Evolutionary conservation across 768 basidiomycete species (phyloP), one percentile per base, ranked within the genome.

Genomic region (Leccinum incarnatum): DNA sequence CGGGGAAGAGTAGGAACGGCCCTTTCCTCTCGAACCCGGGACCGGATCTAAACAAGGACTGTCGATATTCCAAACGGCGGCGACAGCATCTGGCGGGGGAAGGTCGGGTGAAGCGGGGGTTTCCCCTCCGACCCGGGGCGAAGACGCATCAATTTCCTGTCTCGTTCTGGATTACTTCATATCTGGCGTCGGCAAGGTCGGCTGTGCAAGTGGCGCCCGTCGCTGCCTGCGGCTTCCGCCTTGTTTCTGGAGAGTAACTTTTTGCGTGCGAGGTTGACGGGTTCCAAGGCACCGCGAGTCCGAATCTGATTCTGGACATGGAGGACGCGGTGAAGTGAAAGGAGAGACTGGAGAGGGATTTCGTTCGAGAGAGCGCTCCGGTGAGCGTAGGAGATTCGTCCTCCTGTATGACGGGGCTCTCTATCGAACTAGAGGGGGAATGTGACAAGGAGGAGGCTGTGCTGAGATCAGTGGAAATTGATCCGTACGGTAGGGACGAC

Each of bases 271-370:
- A 87, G 74, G 62, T 77, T 83, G 64, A 78, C 76, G 3, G 82
- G 76, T 6, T 69, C 58, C 63, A 79, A 8, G 64, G 78, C 40
- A 76, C 70, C n/a, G 73, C 72, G 49, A 83, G 70, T 65, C 80
- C 82, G 49, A 72, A 67, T 66, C 80, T 84, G 45, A 81, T 71
- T 62, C 76, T 78, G 21, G 80, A 72, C 70, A 82, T 75, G 45
- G 83, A 81, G 21, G 75, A 75, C 23, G 79, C 75, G 32, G 78
- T 75, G 51, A 79, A 79, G 48, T 71, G 76, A 36, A 72, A 66
- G 57, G 84, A 81, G 45, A 85, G 63, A 69, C 74, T 81, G 54
- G 88, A 85, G 9, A 84, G 75, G 2, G 88, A 88, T 27, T 79
- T 81, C 48, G 79, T 78, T 47, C 21, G 75, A 29, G 29, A 0